These are phyloP conservation scores for Picocystis salinarum DNA, from an alignment of 139 green algal species.

Conservation along the genomic window DNA sequence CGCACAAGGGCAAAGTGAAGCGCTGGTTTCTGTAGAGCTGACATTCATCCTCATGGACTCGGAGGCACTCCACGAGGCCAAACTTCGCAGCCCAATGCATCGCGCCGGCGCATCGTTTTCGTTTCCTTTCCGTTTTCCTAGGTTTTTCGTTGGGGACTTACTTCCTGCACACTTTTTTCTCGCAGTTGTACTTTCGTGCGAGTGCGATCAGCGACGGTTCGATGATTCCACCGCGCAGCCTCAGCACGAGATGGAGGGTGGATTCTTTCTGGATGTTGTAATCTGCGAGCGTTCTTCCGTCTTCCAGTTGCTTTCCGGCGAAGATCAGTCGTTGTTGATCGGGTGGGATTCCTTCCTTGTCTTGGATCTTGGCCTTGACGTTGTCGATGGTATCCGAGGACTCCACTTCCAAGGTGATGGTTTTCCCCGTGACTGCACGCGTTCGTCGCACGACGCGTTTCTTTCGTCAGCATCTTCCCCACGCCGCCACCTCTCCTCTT, in stretches of 20 bases:
- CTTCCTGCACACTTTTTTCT: constrained; percentile 99
- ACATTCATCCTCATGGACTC: no score
- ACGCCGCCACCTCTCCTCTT: no score
- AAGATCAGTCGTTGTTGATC: constrained; percentile 91
- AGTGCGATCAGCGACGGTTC: constrained; percentile 95
- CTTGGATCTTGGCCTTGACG: constrained; percentile 36
- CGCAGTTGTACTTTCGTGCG: constrained; percentile 95
- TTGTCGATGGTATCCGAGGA: constrained; percentile 24
- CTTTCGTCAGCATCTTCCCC: no score
- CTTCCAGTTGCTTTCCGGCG: constrained; percentile 87
- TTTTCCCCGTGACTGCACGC: constrained; percentile 40
- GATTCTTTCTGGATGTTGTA: constrained; percentile 97
- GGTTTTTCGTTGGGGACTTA: constrained; percentile 24
- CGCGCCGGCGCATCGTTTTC: no score
- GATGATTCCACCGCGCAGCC: constrained; percentile 93
- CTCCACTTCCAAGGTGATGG: constrained; percentile 18
- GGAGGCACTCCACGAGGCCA: no score
- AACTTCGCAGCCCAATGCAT: no score
- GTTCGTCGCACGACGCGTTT: no score
- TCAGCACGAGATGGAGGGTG: constrained; percentile 94
- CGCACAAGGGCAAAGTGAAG: constrained; percentile 20
- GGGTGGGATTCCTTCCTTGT: constrained; percentile 60
- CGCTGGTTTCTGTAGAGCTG: constrained; percentile 16
- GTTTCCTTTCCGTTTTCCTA: constrained; percentile 20
- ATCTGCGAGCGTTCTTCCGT: constrained; percentile 75